These are phyloP conservation scores for Neobulgaria alba DNA, from an alignment of 2,329 filamentous ascomycete species.

Conservation along the genomic window DNA sequence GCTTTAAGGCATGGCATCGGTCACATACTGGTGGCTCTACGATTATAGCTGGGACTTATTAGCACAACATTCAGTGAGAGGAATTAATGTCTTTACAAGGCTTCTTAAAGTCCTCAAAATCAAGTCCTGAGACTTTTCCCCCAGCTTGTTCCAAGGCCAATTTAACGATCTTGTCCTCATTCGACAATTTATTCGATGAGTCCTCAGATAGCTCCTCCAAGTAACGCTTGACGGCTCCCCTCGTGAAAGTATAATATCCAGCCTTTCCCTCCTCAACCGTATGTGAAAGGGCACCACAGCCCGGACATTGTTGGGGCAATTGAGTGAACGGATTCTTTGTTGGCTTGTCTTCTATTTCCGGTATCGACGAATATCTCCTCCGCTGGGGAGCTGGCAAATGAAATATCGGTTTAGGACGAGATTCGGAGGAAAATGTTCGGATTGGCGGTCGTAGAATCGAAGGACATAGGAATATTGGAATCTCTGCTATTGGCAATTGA, in stretches of 20 bases:
- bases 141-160: slow-evolving; percentile 21
- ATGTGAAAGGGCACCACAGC: slow-evolving; percentile 58
- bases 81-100: too few relatives aligned
- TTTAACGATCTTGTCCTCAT: slow-evolving; percentile 41
- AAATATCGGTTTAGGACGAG: not conserved
- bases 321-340: slow-evolving; percentile 3
- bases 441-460: not conserved
- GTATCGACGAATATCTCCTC: slow-evolving; percentile 1
- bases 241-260: slow-evolving; percentile 46
- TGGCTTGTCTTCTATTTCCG: not conserved
- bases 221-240: slow-evolving; percentile 44
- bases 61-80: too few relatives aligned
- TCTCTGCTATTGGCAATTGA: not conserved
- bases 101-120: slow-evolving; percentile 10
- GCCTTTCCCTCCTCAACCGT: slow-evolving; percentile 41
- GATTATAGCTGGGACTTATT: slow-evolving; percentile 11
- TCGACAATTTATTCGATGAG: not conserved
- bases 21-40: slow-evolving; percentile 59
- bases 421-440: not conserved
- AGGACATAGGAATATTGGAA: not conserved
- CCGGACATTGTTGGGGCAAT: slow-evolving; percentile 51
- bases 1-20: slow-evolving; percentile 72
- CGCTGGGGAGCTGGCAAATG: not conserved
- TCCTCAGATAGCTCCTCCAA: slow-evolving; percentile 24
- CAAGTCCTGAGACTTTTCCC: slow-evolving; percentile 4